Evolutionary conservation across 441 rosid species (phyloP), one percentile per base, ranked within the genome.

Genomic region (Brassica hybrid): DNA sequence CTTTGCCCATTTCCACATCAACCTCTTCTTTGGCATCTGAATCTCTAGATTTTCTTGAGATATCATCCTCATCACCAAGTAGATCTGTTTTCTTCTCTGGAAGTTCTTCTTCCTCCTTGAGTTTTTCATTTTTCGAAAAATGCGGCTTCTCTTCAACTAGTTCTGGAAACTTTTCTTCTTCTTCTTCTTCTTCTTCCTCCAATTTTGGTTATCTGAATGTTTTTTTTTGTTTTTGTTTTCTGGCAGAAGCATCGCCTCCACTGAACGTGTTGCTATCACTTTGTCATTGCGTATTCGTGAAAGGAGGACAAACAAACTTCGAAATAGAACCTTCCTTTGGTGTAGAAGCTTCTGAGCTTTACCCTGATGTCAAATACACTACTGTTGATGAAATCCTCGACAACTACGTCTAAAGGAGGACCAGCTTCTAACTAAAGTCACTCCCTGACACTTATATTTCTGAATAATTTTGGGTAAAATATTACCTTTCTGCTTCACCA

Each of bases 291-390:
- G 88, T 77, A 1, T 84, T 85, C 13, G 82, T 90, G 74, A 88
- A 81, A 79, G 93, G 96, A 76, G 90, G 80, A 65, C 94, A 90
- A 0, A 85, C 94, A 32, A 73, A 67, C 76, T 78, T 90, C 2
- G 57, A 82, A 66, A 86, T 92, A 3, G 89, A 92, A 13, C 83
- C 89, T 36, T 86, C 90, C 0, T 85, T 86, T 34, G 91, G 90
- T 13, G 80, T 84, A 2, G 94, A 90, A 76, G 93, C 96, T 32
- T 85, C 87, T 0, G 78, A 85, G 81, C 94, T 90, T 52, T 92
- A 89, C 75, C 94, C 94, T 7, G 81, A 89, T 56, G 87, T 87
- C 68, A 87, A 89, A 54, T 86, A 88, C 73, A 85, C 91, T 14
- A 86, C 81, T 0, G 88, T 88, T 50, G 91, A 88, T 27, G 86